These are phyloP conservation scores for Coemansia erecta DNA, from an alignment of 192 early-diverging fungal species.

Conservation along the genomic window DNA sequence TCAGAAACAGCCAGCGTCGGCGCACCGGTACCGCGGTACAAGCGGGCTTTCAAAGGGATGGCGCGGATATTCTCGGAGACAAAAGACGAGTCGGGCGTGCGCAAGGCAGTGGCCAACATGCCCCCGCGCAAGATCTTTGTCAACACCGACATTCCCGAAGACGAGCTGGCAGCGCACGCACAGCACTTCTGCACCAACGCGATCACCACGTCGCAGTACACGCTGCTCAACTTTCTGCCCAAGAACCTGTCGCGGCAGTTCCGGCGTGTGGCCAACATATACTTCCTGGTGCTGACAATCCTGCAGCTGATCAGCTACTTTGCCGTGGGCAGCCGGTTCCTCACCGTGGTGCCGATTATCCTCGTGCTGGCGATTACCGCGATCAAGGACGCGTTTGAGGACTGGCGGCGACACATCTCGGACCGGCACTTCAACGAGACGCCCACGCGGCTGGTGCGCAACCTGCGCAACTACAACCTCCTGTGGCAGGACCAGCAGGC, in stretches of 20 bases:
- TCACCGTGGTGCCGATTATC: conserved; percentile 80
- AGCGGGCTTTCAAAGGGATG: conserved; percentile 21
- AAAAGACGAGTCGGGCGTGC: conserved; percentile 14
- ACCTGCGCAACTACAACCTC: conserved; percentile 63
- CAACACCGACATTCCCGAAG: conserved; percentile 61
- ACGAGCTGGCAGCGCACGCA: conserved; percentile 57
- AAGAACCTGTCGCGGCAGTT: conserved; percentile 94
- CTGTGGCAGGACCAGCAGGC: conserved; percentile 36
- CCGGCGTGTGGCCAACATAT: conserved; percentile 76
- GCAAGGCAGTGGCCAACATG: conserved; percentile 30
- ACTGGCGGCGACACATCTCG: conserved; percentile 80
- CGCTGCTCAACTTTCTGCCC: conserved; percentile 78
- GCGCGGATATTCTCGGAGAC: conserved; percentile 9
- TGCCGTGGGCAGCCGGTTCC: conserved; percentile 70
- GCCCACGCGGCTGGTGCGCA: conserved; percentile 55
- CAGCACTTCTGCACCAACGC: conserved; percentile 69
- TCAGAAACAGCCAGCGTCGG: conserved; percentile 10
- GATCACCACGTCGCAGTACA: conserved; percentile 92
- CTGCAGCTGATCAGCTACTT: conserved; percentile 78
- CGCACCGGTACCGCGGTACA: conserved; percentile 12
- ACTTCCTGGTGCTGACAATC: conserved; percentile 70
- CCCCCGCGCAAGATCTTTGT: conserved; percentile 56
- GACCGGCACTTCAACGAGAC: conserved; percentile 83
- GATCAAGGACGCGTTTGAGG: conserved; percentile 87
- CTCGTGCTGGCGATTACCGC: conserved; percentile 80